These are phyloP conservation scores for Climacium dendroides DNA, from an alignment of 225 moss, liverwort and hornwort genomes.

Conservation along the genomic window DNA sequence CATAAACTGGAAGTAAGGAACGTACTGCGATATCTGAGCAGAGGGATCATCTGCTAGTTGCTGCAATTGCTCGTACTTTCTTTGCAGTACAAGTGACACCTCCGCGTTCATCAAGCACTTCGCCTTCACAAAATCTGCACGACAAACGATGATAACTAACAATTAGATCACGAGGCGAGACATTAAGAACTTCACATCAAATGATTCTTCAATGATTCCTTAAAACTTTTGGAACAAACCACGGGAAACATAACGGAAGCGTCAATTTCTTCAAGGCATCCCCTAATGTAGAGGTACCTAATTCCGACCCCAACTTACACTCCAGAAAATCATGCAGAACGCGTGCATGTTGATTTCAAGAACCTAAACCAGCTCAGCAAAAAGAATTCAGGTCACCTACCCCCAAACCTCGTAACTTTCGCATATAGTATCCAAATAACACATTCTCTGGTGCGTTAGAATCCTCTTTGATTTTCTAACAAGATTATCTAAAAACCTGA, in stretches of 20 bases:
- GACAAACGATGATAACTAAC: not conserved
- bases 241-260: not conserved
- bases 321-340: not conserved
- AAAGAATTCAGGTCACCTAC: not conserved
- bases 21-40: constrained; percentile 82
- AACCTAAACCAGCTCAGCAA: not conserved
- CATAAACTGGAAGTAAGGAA: not conserved
- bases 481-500: not conserved
- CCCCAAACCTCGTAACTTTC: not conserved
- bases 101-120: constrained; percentile 98
- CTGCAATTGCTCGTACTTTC: constrained; percentile 86
- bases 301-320: not conserved
- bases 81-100: constrained; percentile 77
- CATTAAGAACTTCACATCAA: not conserved
- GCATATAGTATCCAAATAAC: not conserved
- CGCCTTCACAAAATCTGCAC: constrained; percentile 85
- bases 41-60: constrained; percentile 89
- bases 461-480: not conserved
- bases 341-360: not conserved
- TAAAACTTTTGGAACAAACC: not conserved
- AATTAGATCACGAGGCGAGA: not conserved
- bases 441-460: not conserved
- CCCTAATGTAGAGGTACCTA: not conserved
- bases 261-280: not conserved
- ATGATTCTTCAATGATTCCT: not conserved